Conservation (phyloP, 169 alveolate genomes). For the Plasmodium ovale region DNA sequence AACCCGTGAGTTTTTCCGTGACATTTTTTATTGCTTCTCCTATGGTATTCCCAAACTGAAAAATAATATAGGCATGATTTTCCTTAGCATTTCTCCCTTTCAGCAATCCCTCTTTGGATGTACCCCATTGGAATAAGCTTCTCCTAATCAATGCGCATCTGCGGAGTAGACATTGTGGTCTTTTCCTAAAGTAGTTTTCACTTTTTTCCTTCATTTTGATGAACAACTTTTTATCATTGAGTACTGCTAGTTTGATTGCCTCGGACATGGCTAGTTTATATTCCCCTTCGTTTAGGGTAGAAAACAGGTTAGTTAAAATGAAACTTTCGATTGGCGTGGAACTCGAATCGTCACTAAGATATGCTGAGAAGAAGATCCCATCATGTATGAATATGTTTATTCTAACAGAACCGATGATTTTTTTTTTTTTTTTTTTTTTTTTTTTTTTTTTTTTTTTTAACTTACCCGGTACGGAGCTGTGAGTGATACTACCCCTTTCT, state of each 20-base stretch:
- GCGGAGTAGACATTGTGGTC: background rate
- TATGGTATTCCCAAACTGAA: slow-evolving; percentile 12
- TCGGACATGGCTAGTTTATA: background rate
- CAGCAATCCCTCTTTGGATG: background rate
- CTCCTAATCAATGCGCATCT: background rate
- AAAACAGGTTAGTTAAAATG: too few relatives aligned
- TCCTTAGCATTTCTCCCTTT: background rate
- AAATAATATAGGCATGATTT: background rate
- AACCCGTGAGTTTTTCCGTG: background rate
- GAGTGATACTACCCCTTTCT: too few relatives aligned
- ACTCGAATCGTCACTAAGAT: too few relatives aligned
- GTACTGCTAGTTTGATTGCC: background rate
- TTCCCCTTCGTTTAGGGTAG: background rate
- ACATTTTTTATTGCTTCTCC: slow-evolving; percentile 32
- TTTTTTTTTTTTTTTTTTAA: background rate
- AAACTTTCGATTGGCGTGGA: too few relatives aligned
- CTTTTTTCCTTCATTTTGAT: slow-evolving; percentile 6
- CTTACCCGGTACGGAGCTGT: background rate
- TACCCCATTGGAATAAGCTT: too few relatives aligned
- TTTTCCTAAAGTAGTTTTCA: slow-evolving; percentile 7
- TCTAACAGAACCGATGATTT: too few relatives aligned
- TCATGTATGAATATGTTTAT: too few relatives aligned
- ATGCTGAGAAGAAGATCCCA: too few relatives aligned
- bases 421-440: background rate
- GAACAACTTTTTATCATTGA: slow-evolving; percentile 10